A percentile compares a stretch with the other conserved stretches of the same genome.
phyloP scores from a whole-genome alignment of 2,329 filamentous ascomycete genomes.

The Alternaria triticimaculans region DNA sequence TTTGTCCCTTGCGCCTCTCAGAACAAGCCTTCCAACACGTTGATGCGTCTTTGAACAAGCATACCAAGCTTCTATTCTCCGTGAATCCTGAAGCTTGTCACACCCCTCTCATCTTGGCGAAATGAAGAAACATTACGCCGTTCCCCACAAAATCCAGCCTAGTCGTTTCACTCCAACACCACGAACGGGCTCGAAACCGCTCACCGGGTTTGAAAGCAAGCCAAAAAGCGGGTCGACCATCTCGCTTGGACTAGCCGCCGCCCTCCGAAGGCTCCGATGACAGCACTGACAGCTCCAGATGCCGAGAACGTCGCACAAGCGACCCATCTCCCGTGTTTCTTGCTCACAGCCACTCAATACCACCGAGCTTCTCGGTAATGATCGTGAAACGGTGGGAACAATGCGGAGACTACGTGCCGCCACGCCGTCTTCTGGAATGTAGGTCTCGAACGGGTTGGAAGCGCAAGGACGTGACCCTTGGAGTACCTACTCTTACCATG shows the following conservation, averaged over 20 bases:
- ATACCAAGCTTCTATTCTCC: not conserved
- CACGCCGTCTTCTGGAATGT: not conserved
- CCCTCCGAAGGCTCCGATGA: not conserved
- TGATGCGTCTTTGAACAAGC: not conserved
- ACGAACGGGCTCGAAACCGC: not conserved
- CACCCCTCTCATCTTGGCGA: conserved; percentile 1
- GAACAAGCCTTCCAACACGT: not conserved
- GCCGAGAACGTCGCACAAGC: not conserved
- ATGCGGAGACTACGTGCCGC: not conserved
- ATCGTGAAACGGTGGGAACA: not conserved
- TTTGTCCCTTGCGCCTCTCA: too few relatives aligned
- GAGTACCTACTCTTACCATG: not conserved
- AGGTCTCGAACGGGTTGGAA: conserved; percentile 1
- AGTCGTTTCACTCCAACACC: conserved; percentile 1
- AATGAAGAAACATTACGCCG: not conserved
- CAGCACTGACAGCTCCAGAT: not conserved
- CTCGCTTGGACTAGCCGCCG: conserved; percentile 1
- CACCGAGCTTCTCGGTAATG: not conserved
- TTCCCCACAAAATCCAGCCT: not conserved
- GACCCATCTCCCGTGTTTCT: not conserved
- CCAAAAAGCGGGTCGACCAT: conserved; percentile 1
- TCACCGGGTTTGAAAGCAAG: not conserved
- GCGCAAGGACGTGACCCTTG: not conserved
- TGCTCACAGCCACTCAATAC: not conserved
- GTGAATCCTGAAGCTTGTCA: not conserved